phyloP scores from a whole-genome alignment of 2,329 filamentous ascomycete genomes.

The Fusarium sp. region DNA sequence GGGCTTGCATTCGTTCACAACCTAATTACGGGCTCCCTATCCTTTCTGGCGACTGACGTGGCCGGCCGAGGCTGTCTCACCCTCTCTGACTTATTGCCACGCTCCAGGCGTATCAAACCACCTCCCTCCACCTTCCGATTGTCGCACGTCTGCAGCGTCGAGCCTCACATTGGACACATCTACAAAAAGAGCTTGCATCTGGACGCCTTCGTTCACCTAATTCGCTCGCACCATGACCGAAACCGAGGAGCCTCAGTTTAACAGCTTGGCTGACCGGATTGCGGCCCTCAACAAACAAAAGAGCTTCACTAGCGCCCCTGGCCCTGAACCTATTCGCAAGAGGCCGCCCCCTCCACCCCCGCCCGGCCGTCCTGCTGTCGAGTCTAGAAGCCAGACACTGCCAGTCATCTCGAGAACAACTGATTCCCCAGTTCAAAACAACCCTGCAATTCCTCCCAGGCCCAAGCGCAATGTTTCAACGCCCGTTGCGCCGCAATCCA shows the following conservation, averaged over 20 bases:
- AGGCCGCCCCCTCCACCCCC: slow-evolving; percentile 57
- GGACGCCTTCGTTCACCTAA: background rate
- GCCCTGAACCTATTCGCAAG: slow-evolving; percentile 62
- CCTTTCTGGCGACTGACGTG: slow-evolving; percentile 15
- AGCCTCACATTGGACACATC: background rate
- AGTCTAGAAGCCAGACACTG: slow-evolving; percentile 55
- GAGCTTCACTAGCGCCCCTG: slow-evolving; percentile 66
- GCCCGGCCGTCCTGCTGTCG: slow-evolving; percentile 59
- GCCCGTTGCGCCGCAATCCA: slow-evolving; percentile 17
- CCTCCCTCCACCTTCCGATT: slow-evolving; percentile 17
- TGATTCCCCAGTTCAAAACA: slow-evolving; percentile 31
- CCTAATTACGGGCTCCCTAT: background rate
- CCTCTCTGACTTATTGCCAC: background rate
- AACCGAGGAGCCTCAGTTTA: slow-evolving; percentile 74
- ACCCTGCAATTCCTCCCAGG: slow-evolving; percentile 40
- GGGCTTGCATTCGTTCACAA: slow-evolving; percentile 2
- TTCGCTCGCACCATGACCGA: slow-evolving; percentile 67
- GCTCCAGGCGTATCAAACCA: slow-evolving; percentile 10
- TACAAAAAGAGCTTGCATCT: background rate
- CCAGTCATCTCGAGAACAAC: slow-evolving; percentile 53
- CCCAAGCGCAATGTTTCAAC: slow-evolving; percentile 38
- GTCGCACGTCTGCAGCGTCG: background rate
- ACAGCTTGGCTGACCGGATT: slow-evolving; percentile 73
- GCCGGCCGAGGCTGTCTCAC: slow-evolving; percentile 2
- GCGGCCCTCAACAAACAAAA: slow-evolving; percentile 75